These are phyloP conservation scores for Mycena crocata DNA, from an alignment of 768 basidiomycete genomes.

Conservation along the genomic window DNA sequence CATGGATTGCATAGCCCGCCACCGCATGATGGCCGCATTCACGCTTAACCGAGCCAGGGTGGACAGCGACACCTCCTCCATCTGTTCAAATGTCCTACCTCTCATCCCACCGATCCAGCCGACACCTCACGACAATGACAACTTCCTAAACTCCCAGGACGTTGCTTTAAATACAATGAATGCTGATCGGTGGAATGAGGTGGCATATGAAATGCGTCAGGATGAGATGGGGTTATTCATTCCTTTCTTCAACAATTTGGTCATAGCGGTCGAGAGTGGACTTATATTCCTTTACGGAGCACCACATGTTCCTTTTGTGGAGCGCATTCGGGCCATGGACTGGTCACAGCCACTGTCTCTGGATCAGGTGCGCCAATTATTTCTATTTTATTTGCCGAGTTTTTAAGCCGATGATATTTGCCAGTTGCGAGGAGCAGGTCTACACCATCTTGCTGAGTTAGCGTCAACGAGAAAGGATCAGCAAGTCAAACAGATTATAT, in stretches of 20 bases:
- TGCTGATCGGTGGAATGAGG: neutral
- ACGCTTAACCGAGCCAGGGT: too few relatives aligned
- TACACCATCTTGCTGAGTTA: neutral
- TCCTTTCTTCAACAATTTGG: neutral
- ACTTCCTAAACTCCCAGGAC: neutral
- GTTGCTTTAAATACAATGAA: neutral
- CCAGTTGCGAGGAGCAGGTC: neutral
- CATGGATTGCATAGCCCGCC: neutral
- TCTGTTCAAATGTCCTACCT: too few relatives aligned
- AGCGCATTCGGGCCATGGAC: neutral
- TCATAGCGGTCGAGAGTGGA: neutral
- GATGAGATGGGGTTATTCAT: constrained; percentile 1
- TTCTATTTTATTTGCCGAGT: neutral
- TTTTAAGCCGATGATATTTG: too few relatives aligned
- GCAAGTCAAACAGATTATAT: neutral
- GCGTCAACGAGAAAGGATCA: neutral
- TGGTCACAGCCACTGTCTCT: neutral
- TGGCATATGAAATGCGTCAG: neutral
- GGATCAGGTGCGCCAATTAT: neutral
- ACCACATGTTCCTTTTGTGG: neutral
- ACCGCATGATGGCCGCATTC: too few relatives aligned
- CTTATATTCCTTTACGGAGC: neutral
- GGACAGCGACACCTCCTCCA: too few relatives aligned
- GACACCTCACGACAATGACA: neutral
- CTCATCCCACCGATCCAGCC: too few relatives aligned